Percentiles rank a stretch among this genome's conserved stretches.
Evolutionary conservation across 2,329 filamentous ascomycete species (phyloP).

Genomic region (Tolypocladium guangdongense): DNA sequence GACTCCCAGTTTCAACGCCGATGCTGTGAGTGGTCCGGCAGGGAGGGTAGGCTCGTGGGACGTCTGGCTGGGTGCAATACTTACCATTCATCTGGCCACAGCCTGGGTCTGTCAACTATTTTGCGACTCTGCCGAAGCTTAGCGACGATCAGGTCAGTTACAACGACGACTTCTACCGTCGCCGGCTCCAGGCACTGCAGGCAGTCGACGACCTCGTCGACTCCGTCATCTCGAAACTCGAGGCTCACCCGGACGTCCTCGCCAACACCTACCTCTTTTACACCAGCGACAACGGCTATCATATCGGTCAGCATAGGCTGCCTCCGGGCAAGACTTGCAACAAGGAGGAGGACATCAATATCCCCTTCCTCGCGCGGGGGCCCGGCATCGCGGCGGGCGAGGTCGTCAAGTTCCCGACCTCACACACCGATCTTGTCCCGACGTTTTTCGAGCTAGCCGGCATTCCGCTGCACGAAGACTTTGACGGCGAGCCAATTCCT

Average conservation of each 20-base stretch:
- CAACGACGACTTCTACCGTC: slow-evolving; percentile 40
- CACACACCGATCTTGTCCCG: slow-evolving; percentile 53
- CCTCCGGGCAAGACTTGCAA: slow-evolving; percentile 47
- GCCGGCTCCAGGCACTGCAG: slow-evolving; percentile 39
- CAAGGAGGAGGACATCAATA: slow-evolving; percentile 48
- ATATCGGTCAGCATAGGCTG: slow-evolving; percentile 48
- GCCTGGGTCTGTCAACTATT: slow-evolving; percentile 33
- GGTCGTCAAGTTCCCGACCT: slow-evolving; percentile 35
- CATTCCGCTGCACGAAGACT: slow-evolving; percentile 31
- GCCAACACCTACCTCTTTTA: slow-evolving; percentile 52
- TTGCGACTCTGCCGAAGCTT: slow-evolving; percentile 28
- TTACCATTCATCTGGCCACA: slow-evolving; percentile 6
- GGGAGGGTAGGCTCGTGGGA: neutral
- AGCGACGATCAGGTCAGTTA: slow-evolving; percentile 30
- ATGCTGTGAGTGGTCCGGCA: slow-evolving; percentile 25
- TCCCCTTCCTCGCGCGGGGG: slow-evolving; percentile 45
- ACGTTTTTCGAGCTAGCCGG: slow-evolving; percentile 40
- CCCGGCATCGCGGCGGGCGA: slow-evolving; percentile 34
- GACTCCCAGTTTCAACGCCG: slow-evolving; percentile 55
- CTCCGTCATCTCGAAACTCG: slow-evolving; percentile 30
- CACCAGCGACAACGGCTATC: slow-evolving; percentile 50
- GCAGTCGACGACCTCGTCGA: slow-evolving; percentile 45
- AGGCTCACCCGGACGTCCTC: slow-evolving; percentile 41
- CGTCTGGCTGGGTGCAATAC: neutral
- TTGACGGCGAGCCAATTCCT: slow-evolving; percentile 46